phyloP scores from a whole-genome alignment of 2,329 filamentous ascomycete genomes.

The Pseudocercospora vitis region DNA sequence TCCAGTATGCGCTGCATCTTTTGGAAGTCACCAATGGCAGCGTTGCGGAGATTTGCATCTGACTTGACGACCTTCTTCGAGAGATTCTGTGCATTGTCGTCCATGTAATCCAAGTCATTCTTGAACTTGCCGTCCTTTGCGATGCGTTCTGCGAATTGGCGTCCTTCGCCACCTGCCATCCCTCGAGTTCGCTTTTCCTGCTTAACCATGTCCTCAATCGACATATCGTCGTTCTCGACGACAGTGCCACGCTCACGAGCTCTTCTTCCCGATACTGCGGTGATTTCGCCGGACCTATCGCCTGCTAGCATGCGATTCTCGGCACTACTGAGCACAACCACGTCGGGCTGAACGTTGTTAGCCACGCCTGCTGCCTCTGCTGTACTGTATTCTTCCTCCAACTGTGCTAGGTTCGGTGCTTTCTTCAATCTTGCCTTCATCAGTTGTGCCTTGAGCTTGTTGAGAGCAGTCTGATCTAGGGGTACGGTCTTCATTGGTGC shows the following conservation, averaged over 20 bases:
- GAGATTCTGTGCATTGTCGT: slow-evolving; percentile 90
- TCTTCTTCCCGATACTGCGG: slow-evolving; percentile 72
- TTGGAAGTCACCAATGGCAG: slow-evolving; percentile 83
- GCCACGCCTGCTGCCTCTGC: slow-evolving; percentile 63
- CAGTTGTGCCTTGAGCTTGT: slow-evolving; percentile 86
- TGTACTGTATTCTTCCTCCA: slow-evolving; percentile 81
- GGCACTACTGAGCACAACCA: slow-evolving; percentile 82
- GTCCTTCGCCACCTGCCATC: slow-evolving; percentile 66
- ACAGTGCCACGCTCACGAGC: slow-evolving; percentile 82
- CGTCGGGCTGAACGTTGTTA: slow-evolving; percentile 59
- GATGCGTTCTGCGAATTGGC: slow-evolving; percentile 85
- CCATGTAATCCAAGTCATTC: slow-evolving; percentile 92
- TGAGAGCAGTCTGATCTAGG: slow-evolving; percentile 77
- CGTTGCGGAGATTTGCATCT: slow-evolving; percentile 82
- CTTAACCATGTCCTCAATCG: slow-evolving; percentile 92
- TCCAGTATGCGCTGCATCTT: slow-evolving; percentile 86
- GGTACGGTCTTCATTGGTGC: slow-evolving; percentile 51
- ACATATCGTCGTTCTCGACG: slow-evolving; percentile 92
- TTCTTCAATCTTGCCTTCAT: slow-evolving; percentile 91
- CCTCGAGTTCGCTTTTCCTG: slow-evolving; percentile 85
- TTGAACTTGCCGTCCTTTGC: slow-evolving; percentile 90
- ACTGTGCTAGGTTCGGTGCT: slow-evolving; percentile 68
- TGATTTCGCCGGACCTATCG: slow-evolving; percentile 71
- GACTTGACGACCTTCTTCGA: slow-evolving; percentile 85
- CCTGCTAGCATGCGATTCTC: slow-evolving; percentile 87